Base-by-base conservation (phyloP, 148 eudicot genomes). In the Rhododendron williamsianum region DNA sequence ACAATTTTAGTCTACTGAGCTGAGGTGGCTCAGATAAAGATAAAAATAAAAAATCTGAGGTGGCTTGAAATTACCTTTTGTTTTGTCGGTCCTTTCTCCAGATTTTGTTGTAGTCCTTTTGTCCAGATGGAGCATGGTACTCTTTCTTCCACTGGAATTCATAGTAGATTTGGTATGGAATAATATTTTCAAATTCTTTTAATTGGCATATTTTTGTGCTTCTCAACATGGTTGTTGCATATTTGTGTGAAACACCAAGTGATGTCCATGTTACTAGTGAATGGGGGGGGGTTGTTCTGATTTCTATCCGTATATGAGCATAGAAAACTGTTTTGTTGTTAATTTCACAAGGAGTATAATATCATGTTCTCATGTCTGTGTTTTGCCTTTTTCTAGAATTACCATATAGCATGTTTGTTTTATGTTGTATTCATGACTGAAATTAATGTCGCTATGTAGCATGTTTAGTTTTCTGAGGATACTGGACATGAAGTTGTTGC, bases 261-360 rank as follows among this genome's bases (percentile, higher is more conserved):
- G 48, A 80, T 36, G 19, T 80, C 82, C 19, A 80, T 80, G 82
- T 80, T 51, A 4, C 58, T 80, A 6, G 82, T 51, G 82, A 30
- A 52, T 80, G 12, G 82, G 81, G 82, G 82, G 30, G 30, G 30
- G 30, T 30, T 30, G 33, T 80, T 80, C 38, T 48, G 82, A 80
- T 56, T 30, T 78, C 36, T 48, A 5, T 78, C 43, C 27, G 12
- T n/a, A n/a, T 78, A 46, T 76, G 45, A 9, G 49, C 80, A 76
- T 41, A 21, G 27, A 41, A 76, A 27, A 78, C 13, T 48, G 11
- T 78, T 45, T 11, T 11, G 35, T 46, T 78, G 27, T 78, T 45
- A 9, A 45, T 78, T 78, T 78, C 56, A 3, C 27, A 9, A 21
- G 33, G 45, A 77, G 12, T 46, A 78, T 25, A 12, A n/a, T 45